phyloP scores from a whole-genome alignment of 2,329 filamentous ascomycete species.

The Arthrobotrys conoides region DNA sequence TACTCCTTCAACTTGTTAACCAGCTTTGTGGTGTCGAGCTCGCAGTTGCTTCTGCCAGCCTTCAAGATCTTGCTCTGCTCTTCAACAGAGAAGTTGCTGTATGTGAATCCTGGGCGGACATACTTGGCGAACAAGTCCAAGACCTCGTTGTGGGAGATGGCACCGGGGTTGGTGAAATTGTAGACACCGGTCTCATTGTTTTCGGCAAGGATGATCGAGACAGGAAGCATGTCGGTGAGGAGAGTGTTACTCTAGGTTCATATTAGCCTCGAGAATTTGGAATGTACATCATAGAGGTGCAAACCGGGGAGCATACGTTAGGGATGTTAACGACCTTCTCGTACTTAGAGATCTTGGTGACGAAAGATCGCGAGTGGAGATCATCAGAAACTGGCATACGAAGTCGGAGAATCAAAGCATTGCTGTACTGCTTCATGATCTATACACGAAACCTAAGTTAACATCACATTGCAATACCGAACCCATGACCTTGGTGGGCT shows the following conservation, averaged over 20 bases:
- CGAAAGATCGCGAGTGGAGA: constrained; percentile 77
- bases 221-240: constrained; percentile 76
- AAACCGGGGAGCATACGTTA: constrained; percentile 69
- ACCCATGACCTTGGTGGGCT: neutral
- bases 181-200: constrained; percentile 76
- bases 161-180: constrained; percentile 77
- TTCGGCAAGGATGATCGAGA: constrained; percentile 74
- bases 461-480: neutral
- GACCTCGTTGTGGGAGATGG: constrained; percentile 80
- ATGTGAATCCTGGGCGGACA: constrained; percentile 74
- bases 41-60: constrained; percentile 77
- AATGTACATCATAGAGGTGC: neutral
- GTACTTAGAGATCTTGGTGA: constrained; percentile 78
- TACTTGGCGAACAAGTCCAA: constrained; percentile 75
- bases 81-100: constrained; percentile 77
- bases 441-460: constrained; percentile 63
- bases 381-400: constrained; percentile 80
- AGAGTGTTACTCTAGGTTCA: constrained; percentile 73
- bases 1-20: constrained; percentile 75
- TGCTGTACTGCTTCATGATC: constrained; percentile 75
- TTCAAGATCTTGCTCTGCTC: constrained; percentile 78
- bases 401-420: constrained; percentile 76
- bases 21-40: constrained; percentile 76
- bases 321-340: constrained; percentile 77
- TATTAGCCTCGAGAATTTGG: neutral